Evolutionary conservation across 176 grass and related monocot genomes (phyloP).

Genomic region (Dendrocalamus sinicus): DNA sequence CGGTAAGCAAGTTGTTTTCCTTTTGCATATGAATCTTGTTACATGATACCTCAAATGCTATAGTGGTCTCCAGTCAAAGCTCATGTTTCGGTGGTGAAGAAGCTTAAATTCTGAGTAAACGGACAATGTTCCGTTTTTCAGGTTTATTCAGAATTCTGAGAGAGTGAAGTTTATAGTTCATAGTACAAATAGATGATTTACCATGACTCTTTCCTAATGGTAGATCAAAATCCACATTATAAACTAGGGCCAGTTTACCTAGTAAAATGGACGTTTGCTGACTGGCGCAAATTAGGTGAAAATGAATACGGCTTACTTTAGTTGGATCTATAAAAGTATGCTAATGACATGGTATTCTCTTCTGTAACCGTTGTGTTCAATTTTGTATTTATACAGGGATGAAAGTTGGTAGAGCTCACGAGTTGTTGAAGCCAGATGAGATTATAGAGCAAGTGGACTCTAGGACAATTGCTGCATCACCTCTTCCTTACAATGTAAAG

Average conservation of each 20-base stretch:
- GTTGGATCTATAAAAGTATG: conserved; percentile 13
- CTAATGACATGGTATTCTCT: conserved; percentile 6
- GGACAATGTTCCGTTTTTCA: neutral
- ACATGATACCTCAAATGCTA: neutral
- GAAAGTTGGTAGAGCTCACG: conserved; percentile 70
- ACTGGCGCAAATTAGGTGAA: neutral
- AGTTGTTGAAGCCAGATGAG: conserved; percentile 74
- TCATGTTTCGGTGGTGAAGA: neutral
- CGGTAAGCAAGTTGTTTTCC: conserved; percentile 39
- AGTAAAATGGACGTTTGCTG: neutral
- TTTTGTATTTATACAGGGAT: conserved; percentile 57
- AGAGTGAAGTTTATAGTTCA: neutral
- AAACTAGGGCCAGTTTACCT: neutral
- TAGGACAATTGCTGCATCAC: conserved; percentile 79
- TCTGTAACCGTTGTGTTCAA: conserved; percentile 12
- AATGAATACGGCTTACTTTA: conserved; percentile 13
- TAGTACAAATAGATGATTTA: neutral
- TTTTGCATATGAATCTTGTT: no score
- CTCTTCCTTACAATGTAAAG: conserved; percentile 81
- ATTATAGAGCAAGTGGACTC: conserved; percentile 77
- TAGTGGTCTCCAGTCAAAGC: neutral
- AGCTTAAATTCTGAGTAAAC: neutral
- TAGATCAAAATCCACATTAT: conserved; percentile 2
- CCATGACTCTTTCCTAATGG: neutral
- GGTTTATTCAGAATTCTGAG: neutral